Evolutionary conservation across 1,284 basidiomycete genomes (phyloP).

Genomic region (Salmacisia buchloeana): DNA sequence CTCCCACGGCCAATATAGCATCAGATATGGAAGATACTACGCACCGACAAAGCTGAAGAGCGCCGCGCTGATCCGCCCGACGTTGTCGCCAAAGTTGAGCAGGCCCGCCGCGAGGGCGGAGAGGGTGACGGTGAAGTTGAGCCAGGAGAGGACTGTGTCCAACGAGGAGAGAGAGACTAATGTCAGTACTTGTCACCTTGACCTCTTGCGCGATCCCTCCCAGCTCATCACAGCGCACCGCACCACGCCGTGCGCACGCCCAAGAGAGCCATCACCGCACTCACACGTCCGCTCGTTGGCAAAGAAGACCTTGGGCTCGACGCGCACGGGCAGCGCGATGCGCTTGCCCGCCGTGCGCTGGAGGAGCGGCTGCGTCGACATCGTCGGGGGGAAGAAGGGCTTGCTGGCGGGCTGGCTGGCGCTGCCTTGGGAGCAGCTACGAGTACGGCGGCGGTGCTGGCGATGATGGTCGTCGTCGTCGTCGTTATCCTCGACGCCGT

Average conservation of each 20-base stretch:
- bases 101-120: conserved; percentile 49
- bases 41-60: conserved; percentile 85
- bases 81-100: conserved; percentile 53
- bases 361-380: conserved; percentile 97
- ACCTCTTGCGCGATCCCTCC: too few relatives aligned
- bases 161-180: not conserved
- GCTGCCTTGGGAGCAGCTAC: too few relatives aligned
- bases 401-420: too few relatives aligned
- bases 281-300: conserved; percentile 49
- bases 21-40: conserved; percentile 48
- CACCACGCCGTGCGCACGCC: too few relatives aligned
- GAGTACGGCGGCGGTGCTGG: too few relatives aligned
- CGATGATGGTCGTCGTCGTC: too few relatives aligned
- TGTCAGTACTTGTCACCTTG: too few relatives aligned
- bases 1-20: not conserved
- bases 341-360: conserved; percentile 72
- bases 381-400: conserved; percentile 50
- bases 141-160: conserved; percentile 47
- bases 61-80: conserved; percentile 83
- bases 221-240: too few relatives aligned
- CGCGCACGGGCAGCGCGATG: conserved; percentile 49
- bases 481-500: too few relatives aligned
- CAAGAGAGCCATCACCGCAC: conserved; percentile 15
- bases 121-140: conserved; percentile 51
- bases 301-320: conserved; percentile 50